phyloP scores from a whole-genome alignment of 495 filamentous ascomycete species.

The Lophiotrema nucula region DNA sequence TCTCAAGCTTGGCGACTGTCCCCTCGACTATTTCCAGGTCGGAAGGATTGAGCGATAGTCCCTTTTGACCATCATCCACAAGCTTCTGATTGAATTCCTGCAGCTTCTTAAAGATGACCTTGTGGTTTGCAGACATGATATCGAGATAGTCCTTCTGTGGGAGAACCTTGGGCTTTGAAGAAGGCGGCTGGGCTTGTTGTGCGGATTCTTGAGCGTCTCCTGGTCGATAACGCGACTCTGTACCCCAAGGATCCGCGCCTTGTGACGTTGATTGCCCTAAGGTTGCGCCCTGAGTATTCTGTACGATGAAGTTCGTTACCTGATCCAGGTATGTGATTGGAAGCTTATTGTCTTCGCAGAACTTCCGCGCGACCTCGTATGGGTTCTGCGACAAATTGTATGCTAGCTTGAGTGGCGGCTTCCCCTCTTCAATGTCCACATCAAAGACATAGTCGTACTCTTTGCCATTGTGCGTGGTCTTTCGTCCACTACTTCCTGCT shows the following conservation, averaged over 20 bases:
- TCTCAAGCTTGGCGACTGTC: conserved; percentile 55
- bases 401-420: conserved; percentile 88
- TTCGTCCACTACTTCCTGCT: conserved; percentile 73
- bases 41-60: conserved; percentile 67
- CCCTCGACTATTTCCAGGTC: conserved; percentile 59
- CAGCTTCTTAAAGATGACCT: conserved; percentile 71
- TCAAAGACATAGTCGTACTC: conserved; percentile 98
- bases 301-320: conserved; percentile 88
- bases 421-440: conserved; percentile 95
- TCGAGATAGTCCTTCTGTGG: conserved; percentile 85
- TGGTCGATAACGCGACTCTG: conserved; percentile 73
- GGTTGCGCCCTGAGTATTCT: conserved; percentile 83
- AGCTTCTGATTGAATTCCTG: conserved; percentile 67
- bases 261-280: conserved; percentile 58
- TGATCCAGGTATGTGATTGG: conserved; percentile 88
- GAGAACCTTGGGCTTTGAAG: conserved; percentile 60
- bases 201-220: conserved; percentile 52
- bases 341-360: conserved; percentile 86
- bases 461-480: conserved; percentile 72
- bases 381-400: conserved; percentile 92
- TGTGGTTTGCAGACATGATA: conserved; percentile 60
- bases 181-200: conserved; percentile 31
- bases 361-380: conserved; percentile 88
- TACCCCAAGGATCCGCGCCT: conserved; percentile 70
- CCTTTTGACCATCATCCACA: conserved; percentile 66